Evolutionary conservation across 768 basidiomycete species (phyloP).

Genomic region (Arthromyces matolae): DNA sequence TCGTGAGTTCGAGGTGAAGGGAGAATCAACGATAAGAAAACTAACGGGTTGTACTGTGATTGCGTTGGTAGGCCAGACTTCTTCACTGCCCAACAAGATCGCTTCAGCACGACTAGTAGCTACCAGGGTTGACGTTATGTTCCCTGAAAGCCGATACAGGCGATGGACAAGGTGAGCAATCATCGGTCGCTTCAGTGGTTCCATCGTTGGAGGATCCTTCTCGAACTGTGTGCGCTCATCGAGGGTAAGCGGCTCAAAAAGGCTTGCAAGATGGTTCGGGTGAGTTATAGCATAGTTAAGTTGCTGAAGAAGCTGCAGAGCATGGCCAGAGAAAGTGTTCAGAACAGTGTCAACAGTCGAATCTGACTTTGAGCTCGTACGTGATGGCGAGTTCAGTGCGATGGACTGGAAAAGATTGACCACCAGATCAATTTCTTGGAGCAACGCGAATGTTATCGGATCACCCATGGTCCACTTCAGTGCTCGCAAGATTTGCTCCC

Average conservation of each 20-base stretch:
- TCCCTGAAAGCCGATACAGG: constrained; percentile 66
- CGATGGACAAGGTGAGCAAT: constrained; percentile 68
- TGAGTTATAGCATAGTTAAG: constrained; percentile 89
- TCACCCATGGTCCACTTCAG: constrained; percentile 83
- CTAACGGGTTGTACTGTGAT: constrained; percentile 68
- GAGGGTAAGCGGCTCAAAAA: constrained; percentile 73
- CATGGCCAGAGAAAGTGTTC: constrained; percentile 62
- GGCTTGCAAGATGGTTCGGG: constrained; percentile 80
- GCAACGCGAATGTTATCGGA: constrained; percentile 65
- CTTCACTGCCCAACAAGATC: constrained; percentile 58
- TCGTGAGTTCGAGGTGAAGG: background rate
- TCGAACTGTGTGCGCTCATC: constrained; percentile 73
- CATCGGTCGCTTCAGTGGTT: constrained; percentile 68
- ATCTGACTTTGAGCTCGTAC: constrained; percentile 43
- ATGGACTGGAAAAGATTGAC: constrained; percentile 76
- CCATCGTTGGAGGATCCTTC: constrained; percentile 56
- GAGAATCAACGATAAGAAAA: constrained; percentile 25
- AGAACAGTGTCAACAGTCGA: constrained; percentile 64
- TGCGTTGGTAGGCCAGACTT: constrained; percentile 70
- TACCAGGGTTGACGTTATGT: constrained; percentile 66
- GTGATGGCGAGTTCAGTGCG: constrained; percentile 49
- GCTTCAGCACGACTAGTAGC: constrained; percentile 66
- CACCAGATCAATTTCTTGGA: constrained; percentile 83
- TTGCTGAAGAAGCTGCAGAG: constrained; percentile 76
- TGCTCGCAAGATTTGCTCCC: constrained; percentile 72